phyloP scores from a whole-genome alignment of 805 yeast genomes.

The Cyberlindnera sargentensis region DNA sequence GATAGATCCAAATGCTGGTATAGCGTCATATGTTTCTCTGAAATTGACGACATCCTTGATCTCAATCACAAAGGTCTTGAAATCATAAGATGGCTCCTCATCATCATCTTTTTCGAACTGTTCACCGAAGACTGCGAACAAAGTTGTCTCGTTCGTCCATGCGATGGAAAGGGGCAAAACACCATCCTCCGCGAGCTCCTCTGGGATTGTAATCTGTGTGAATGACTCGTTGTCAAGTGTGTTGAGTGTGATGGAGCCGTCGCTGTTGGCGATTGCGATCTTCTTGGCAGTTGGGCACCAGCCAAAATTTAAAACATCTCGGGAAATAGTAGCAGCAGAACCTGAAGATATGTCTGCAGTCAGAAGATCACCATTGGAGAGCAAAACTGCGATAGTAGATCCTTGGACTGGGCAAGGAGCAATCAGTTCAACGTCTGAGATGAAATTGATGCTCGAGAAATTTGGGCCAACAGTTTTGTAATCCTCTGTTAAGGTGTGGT shows the following conservation, averaged over 20 bases:
- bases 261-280: conserved; percentile 10
- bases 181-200: conserved; percentile 12
- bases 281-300: conserved; percentile 20
- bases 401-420: conserved; percentile 19
- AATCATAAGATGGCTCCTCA: conserved; percentile 21
- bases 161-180: conserved; percentile 12
- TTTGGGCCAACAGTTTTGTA: conserved; percentile 1
- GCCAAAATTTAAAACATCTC: conserved; percentile 19
- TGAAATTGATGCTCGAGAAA: conserved; percentile 11
- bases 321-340: conserved; percentile 1
- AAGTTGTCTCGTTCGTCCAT: conserved; percentile 12
- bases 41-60: conserved; percentile 8
- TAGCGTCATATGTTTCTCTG: conserved; percentile 34
- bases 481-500: conserved; percentile 7
- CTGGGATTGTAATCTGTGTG: conserved; percentile 8
- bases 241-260: conserved; percentile 12
- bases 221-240: conserved; percentile 11
- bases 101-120: conserved; percentile 24
- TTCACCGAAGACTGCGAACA: conserved; percentile 25
- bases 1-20: conserved; percentile 47
- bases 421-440: conserved; percentile 13
- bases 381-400: conserved; percentile 13
- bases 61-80: conserved; percentile 20
- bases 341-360: conserved; percentile 7
- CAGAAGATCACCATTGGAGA: conserved; percentile 10